Evolutionary conservation across 1,139 yeast species (phyloP), one percentile per base, ranked within the genome.

Genomic region (Suhomyces coccinellae): DNA sequence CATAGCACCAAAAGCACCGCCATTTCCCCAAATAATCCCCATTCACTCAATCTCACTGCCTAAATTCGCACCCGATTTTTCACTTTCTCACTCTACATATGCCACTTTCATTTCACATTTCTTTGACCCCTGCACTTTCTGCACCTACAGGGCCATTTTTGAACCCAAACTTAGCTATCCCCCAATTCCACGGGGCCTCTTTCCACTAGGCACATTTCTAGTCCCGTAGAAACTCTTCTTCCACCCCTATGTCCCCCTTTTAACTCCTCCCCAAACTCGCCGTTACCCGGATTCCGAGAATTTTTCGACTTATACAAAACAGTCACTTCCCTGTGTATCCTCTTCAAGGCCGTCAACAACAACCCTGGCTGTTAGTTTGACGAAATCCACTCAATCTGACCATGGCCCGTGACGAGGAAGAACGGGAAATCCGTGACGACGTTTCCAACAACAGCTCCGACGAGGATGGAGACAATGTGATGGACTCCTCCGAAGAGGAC

Each of bases 401-500:
- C 41, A 58, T 56, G 63, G 56, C 53, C 38, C 54, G 54, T 44
- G 58, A 51, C 49, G 66, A 61, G 47, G 73, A 66, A 53, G 77
- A 71, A 52, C 56, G 56, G 34, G 76, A 72, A 51, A 69, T 71
- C 49, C 62, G 64, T 38, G 67, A 67, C 48, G 66, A 66, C 41
- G 65, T 53, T 29, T 59, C 62, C 41, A 67, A 63, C 37, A 47
- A 53, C 41, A 53, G 54, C 34, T 61, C 69, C 4, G 75, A 70
- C 44, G 74, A 62, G 38, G 72, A 69, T 40, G 75, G 73, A 48
- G 75, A 70, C 40, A 75, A 70, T 49, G 79, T 77, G 14, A 75
- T 80, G 49, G 88, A 83, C 52, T 85, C 88, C 10, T 83, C 89
- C 17, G 88, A 84, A 31, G 91, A 85, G 46, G 91, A 85, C 47